phyloP scores from a whole-genome alignment of 768 basidiomycete species.

The Kwoniella heveanensis region DNA sequence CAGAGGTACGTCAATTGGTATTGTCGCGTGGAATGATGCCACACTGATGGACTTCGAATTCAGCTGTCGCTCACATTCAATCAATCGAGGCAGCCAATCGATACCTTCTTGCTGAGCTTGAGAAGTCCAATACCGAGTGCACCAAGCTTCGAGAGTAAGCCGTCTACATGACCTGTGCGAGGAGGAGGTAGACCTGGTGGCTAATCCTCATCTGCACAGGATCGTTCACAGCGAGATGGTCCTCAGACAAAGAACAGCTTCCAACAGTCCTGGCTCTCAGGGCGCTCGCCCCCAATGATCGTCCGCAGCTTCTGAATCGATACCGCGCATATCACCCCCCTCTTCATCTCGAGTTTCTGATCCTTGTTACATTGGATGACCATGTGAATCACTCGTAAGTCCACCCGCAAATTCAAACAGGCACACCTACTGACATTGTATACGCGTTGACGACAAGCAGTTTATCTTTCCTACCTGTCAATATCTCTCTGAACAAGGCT shows the following conservation, averaged over 20 bases:
- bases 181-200: background rate
- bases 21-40: background rate
- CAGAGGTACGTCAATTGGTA: slow-evolving; percentile 63
- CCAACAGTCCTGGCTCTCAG: slow-evolving; percentile 9
- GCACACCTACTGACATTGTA: no score
- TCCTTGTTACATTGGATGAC: no score
- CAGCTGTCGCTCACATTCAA: slow-evolving; percentile 81
- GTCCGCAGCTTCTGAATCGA: no score
- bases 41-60: background rate
- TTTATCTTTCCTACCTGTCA: no score
- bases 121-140: slow-evolving; percentile 15
- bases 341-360: no score
- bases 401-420: no score
- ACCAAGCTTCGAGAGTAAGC: slow-evolving; percentile 34
- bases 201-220: background rate
- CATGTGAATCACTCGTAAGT: no score
- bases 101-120: slow-evolving; percentile 25
- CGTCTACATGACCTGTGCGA: no score
- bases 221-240: slow-evolving; percentile 18
- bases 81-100: slow-evolving; percentile 65
- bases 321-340: no score
- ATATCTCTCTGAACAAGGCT: no score
- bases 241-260: slow-evolving; percentile 12
- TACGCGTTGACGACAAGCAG: no score
- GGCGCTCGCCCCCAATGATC: slow-evolving; percentile 7